A percentile compares a stretch with the other conserved stretches of the same genome.
phyloP scores from a whole-genome alignment of 768 basidiomycete species.

The Russula foetens region DNA sequence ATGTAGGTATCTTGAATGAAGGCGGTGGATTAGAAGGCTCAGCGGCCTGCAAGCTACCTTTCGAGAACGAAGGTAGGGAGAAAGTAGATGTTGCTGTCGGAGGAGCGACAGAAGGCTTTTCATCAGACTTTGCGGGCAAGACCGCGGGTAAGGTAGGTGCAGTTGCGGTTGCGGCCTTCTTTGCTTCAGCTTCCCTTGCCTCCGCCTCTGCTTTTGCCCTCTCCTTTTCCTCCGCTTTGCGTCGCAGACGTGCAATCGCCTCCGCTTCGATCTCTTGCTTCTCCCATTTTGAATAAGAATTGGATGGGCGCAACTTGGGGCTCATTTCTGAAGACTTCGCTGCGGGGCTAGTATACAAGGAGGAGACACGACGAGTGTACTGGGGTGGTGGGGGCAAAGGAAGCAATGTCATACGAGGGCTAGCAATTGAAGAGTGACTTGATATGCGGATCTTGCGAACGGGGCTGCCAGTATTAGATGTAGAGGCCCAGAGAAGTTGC shows the following conservation, averaged over 20 bases:
- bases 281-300: constrained; percentile 72
- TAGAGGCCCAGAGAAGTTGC: constrained; percentile 60
- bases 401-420: constrained; percentile 30
- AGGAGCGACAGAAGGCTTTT: neutral
- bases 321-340: constrained; percentile 39
- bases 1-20: constrained; percentile 5
- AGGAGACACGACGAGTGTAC: constrained; percentile 15
- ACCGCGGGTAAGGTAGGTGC: neutral
- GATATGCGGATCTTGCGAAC: constrained; percentile 29
- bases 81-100: neutral
- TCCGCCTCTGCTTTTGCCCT: constrained; percentile 16
- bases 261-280: constrained; percentile 79
- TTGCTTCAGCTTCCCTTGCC: constrained; percentile 26
- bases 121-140: constrained; percentile 2
- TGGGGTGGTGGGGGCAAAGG: constrained; percentile 28
- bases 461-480: constrained; percentile 30
- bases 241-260: constrained; percentile 66
- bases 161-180: constrained; percentile 15
- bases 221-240: constrained; percentile 34
- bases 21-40: neutral
- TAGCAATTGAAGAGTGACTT: constrained; percentile 38
- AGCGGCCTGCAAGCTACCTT: neutral
- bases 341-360: constrained; percentile 23
- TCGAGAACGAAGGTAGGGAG: neutral
- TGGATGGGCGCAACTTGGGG: constrained; percentile 40